phyloP scores from a whole-genome alignment of 176 grass and related monocot genomes.

The Elaeis guineensis region DNA sequence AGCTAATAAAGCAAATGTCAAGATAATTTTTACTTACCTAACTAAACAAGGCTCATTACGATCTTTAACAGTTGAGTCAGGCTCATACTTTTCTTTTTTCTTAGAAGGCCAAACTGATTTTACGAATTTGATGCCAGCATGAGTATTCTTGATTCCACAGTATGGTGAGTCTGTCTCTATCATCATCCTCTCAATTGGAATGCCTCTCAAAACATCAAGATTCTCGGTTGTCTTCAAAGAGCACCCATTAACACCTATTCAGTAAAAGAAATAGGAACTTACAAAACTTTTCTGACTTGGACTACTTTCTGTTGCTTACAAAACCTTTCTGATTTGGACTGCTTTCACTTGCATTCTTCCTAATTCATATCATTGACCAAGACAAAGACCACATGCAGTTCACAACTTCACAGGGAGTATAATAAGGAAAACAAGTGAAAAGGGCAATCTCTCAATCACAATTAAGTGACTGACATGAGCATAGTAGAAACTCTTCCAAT shows the following conservation, averaged over 20 bases:
- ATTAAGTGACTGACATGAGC: too few relatives aligned
- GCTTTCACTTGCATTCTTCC: too few relatives aligned
- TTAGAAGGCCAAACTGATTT: slow-evolving; percentile 86
- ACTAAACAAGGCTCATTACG: slow-evolving; percentile 90
- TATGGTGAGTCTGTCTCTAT: slow-evolving; percentile 96
- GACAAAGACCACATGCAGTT: too few relatives aligned
- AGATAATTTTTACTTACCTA: slow-evolving; percentile 35
- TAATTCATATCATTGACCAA: too few relatives aligned
- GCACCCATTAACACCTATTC: slow-evolving; percentile 73
- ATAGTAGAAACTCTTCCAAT: too few relatives aligned
- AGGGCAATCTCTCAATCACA: too few relatives aligned
- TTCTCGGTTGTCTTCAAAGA: slow-evolving; percentile 83
- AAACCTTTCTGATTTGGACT: too few relatives aligned
- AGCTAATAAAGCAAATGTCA: too few relatives aligned
- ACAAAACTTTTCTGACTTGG: too few relatives aligned
- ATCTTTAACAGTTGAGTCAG: slow-evolving; percentile 57
- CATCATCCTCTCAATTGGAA: slow-evolving; percentile 86
- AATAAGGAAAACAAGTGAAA: neutral
- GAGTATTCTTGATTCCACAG: slow-evolving; percentile 90
- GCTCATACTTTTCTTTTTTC: slow-evolving; percentile 94
- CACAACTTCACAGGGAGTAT: too few relatives aligned
- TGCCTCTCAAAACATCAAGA: slow-evolving; percentile 60
- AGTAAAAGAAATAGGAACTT: too few relatives aligned
- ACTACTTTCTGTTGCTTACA: too few relatives aligned
- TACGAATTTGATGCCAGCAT: slow-evolving; percentile 73